Evolutionary conservation across 495 filamentous ascomycete genomes (phyloP).

Genomic region (Talaromyces ruber): DNA sequence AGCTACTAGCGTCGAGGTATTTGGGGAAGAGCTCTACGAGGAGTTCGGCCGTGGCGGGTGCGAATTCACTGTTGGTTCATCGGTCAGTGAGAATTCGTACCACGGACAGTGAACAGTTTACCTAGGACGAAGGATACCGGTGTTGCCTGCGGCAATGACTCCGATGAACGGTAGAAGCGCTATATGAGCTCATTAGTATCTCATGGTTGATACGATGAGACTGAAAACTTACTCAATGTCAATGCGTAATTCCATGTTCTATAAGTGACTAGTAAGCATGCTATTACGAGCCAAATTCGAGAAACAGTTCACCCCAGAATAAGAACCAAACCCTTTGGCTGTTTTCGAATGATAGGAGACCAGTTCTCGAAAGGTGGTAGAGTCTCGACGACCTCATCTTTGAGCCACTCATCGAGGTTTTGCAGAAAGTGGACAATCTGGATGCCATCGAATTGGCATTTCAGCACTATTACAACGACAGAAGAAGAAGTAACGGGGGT

Average conservation of each 20-base stretch:
- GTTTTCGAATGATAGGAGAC: slow-evolving; percentile 51
- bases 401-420: slow-evolving; percentile 64
- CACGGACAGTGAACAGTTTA: slow-evolving; percentile 62
- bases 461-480: neutral
- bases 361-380: neutral
- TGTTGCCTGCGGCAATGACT: slow-evolving; percentile 79
- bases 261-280: neutral
- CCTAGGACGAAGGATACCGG: slow-evolving; percentile 46
- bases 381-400: slow-evolving; percentile 57
- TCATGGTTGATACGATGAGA: neutral
- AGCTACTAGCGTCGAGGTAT: slow-evolving; percentile 59
- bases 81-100: neutral
- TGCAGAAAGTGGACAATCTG: slow-evolving; percentile 56
- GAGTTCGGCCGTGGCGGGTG: slow-evolving; percentile 59
- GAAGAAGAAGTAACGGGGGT: neutral
- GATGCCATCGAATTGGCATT: neutral
- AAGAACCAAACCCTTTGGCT: slow-evolving; percentile 69
- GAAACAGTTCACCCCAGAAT: slow-evolving; percentile 53
- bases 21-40: slow-evolving; percentile 63
- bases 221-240: slow-evolving; percentile 35
- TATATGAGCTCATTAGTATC: neutral
- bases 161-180: slow-evolving; percentile 65
- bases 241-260: slow-evolving; percentile 76
- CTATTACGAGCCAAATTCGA: neutral
- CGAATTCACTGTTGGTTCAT: slow-evolving; percentile 39